Evolutionary conservation across 2,329 filamentous ascomycete genomes (phyloP), one percentile per base, ranked within the genome.

Genomic region (Diaporthe velutina): DNA sequence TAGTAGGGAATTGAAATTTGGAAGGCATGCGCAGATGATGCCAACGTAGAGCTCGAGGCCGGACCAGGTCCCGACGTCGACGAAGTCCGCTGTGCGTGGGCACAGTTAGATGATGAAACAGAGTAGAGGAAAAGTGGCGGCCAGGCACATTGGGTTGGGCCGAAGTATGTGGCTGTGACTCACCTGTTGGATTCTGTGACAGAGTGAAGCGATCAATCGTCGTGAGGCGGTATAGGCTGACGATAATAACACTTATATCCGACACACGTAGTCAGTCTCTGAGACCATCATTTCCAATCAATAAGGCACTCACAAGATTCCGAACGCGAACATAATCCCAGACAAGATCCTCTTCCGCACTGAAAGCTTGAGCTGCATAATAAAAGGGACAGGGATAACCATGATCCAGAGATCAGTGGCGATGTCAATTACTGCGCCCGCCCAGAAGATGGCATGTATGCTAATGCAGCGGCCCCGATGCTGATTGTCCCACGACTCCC

Each of bases 11-110:
- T 72, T 35, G 35, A 72, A 72, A 66, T 72, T 72, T 2, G 70
- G 70, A 15, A 72, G 70, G 57, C 70, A 72, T 15, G 70, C 70
- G 50, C 70, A 72, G 33, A 72, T 72, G 40, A 72, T 72, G 70
- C 70, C 70, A 22, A 72, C 35, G 35, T 72, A 50, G 25, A 72
- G 58, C 28, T 72, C 70, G 15, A 72, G 45, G 7, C 70, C 70
- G 19, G 70, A 72, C 70, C 57, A 66, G 17, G 38, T 72, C 25
- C 70, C 57, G n/a, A 72, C 57, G n/a, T 66, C 57, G 22, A 72
- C 17, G 33, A 42, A 64, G 9, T 72, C 70, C 42, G 15, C 70
- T 72, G 4, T 25, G 10, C 25, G 33, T 4, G 22, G 28, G 33
- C 15, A 42, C 19, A 15, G 10, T 42, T 45, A 52, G 25, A 54